A percentile compares a stretch with the other conserved stretches of the same genome.
Evolutionary conservation across 768 basidiomycete genomes (phyloP).

Genomic region (Auricularia auricula-judae): DNA sequence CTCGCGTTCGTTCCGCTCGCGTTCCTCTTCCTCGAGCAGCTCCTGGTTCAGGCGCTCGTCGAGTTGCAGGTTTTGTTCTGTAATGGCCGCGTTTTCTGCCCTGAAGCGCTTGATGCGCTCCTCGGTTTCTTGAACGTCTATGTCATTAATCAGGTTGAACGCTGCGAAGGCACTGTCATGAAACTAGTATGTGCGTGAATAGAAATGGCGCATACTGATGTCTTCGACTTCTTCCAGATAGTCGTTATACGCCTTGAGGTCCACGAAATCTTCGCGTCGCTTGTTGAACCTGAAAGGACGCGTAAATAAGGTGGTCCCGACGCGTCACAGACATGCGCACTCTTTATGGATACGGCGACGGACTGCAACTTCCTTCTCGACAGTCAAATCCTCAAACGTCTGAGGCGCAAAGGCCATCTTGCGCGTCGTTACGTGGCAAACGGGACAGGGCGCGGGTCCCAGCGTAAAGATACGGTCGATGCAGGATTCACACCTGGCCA

Average conservation of each 20-base stretch:
- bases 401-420: conserved; percentile 94
- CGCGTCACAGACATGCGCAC: conserved; percentile 30
- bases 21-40: conserved; percentile 70
- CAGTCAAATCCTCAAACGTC: conserved; percentile 84
- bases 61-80: conserved; percentile 73
- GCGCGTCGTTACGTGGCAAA: conserved; percentile 76
- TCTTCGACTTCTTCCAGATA: conserved; percentile 96
- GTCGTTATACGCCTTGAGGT: conserved; percentile 77
- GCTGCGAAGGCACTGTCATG: conserved; percentile 33
- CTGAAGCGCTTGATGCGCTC: conserved; percentile 69
- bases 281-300: conserved; percentile 73
- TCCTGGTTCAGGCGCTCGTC: conserved; percentile 66
- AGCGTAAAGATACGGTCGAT: conserved; percentile 94
- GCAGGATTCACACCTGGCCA: conserved; percentile 87
- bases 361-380: conserved; percentile 91
- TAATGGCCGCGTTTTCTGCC: conserved; percentile 69
- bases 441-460: conserved; percentile 92
- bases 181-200: conserved; percentile 2
- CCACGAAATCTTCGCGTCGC: conserved; percentile 75
- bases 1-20: conserved; percentile 62
- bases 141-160: conserved; percentile 89
- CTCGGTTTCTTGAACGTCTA: conserved; percentile 74
- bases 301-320: not conserved
- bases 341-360: conserved; percentile 81
- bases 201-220: conserved; percentile 41